These are phyloP conservation scores for Silene conica DNA, from an alignment of 148 eudicot genomes.

Conservation along the genomic window DNA sequence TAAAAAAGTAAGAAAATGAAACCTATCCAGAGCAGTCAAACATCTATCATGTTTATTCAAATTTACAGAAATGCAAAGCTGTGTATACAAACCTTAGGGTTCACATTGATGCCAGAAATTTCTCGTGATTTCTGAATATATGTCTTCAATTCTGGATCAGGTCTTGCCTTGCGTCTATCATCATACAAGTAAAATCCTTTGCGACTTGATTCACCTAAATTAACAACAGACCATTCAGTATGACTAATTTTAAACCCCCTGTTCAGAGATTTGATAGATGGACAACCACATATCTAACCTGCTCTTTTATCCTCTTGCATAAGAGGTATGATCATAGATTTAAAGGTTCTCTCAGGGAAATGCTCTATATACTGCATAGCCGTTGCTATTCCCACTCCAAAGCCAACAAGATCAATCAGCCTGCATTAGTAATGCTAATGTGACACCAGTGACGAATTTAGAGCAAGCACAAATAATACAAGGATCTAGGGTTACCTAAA, in stretches of 20 bases:
- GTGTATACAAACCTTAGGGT: conserved; percentile 61
- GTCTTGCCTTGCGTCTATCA: conserved; percentile 74
- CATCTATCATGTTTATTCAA: neutral
- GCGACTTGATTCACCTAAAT: conserved; percentile 79
- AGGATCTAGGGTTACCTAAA: conserved; percentile 49
- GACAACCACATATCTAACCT: conserved; percentile 33
- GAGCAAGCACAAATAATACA: neutral
- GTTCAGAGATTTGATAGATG: neutral
- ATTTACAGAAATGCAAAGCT: neutral
- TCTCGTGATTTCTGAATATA: conserved; percentile 79
- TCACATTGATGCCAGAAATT: conserved; percentile 59
- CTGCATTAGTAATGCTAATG: conserved; percentile 31
- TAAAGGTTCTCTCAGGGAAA: conserved; percentile 82
- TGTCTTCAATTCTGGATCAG: conserved; percentile 79
- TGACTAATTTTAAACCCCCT: neutral
- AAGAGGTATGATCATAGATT: conserved; percentile 79
- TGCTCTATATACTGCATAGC: conserved; percentile 64
- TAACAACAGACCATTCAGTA: conserved; percentile 16
- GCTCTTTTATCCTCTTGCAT: conserved; percentile 96
- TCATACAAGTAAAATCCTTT: conserved; percentile 83
- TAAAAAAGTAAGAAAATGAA: neutral
- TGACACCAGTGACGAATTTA: neutral
- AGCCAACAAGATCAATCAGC: conserved; percentile 87
- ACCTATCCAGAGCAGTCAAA: neutral
- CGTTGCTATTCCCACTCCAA: conserved; percentile 85